These are phyloP conservation scores for Diaporthe eres DNA, from an alignment of 2,329 filamentous ascomycete species.

Conservation along the genomic window DNA sequence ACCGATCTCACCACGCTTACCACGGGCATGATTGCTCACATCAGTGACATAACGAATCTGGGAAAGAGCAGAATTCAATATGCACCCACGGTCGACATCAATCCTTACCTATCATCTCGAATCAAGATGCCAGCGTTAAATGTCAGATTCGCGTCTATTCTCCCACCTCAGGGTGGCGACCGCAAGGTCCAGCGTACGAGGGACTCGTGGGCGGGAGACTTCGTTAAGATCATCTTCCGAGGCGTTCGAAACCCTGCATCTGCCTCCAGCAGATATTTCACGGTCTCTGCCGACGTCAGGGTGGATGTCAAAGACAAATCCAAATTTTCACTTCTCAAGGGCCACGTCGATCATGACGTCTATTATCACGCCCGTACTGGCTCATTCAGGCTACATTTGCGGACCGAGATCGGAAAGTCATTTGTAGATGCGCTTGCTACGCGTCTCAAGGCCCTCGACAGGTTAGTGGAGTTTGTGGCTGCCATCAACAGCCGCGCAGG, in stretches of 20 bases:
- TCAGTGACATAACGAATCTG: constrained; percentile 63
- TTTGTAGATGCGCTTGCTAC: constrained; percentile 71
- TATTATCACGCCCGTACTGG: constrained; percentile 72
- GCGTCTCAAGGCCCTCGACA: constrained; percentile 76
- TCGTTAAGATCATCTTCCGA: constrained; percentile 70
- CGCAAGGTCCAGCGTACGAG: constrained; percentile 46
- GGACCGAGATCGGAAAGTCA: constrained; percentile 70
- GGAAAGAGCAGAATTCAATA: constrained; percentile 60
- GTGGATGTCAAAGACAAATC: constrained; percentile 67
- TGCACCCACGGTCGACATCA: constrained; percentile 48
- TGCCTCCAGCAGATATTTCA: constrained; percentile 46
- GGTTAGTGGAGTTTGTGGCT: constrained; percentile 78
- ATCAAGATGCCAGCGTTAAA: constrained; percentile 64
- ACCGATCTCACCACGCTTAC: constrained; percentile 64
- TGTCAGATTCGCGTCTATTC: constrained; percentile 63
- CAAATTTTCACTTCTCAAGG: constrained; percentile 69
- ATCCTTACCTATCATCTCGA: constrained; percentile 57
- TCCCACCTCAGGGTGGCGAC: constrained; percentile 45
- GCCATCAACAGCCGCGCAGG: constrained; percentile 71
- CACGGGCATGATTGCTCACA: constrained; percentile 66
- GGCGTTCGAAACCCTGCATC: constrained; percentile 53
- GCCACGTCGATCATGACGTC: constrained; percentile 72
- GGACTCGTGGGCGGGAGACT: constrained; percentile 70
- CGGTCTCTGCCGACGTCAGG: constrained; percentile 65
- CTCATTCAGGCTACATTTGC: constrained; percentile 73